Evolutionary conservation across 805 yeast species (phyloP), one percentile per base, ranked within the genome.

Genomic region (Lachancea mirantina): DNA sequence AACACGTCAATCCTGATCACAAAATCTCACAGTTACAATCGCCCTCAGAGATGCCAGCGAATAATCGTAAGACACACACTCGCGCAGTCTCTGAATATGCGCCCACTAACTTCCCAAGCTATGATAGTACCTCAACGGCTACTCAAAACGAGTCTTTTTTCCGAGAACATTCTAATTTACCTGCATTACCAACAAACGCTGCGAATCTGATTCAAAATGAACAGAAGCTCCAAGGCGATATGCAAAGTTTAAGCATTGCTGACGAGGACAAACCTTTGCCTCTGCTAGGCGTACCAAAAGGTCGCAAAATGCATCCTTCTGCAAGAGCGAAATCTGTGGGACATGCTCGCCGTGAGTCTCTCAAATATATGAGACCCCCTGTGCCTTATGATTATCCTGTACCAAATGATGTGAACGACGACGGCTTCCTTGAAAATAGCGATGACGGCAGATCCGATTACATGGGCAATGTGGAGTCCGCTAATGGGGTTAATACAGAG

Each of bases 281-380:
- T 13, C 48, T 40, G 16, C 36, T 39, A 11, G 43, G 39, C 27
- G 35, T 49, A 2, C 46, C 52, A 6, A 50, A 49, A 16, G 57
- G 58, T 6, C 55, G 59, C 22, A 64, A 57, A 41, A 55, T 50
- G 37, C 95, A 84, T 55, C 94, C 95, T 22, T 75, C 85, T 9
- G 94, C 94, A 1, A 72, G 95, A 47, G 94, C 94, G 3, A 84
- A 82, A 52, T 81, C 94, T 14, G 76, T 84, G 30, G 63, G 63
- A 6, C 89, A 84, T 53, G 70, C 74, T 14, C 72, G 84, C 49
- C 78, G 75, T 46, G 79, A 76, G 38, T 70, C 81, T 5, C 55
- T 68, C 31, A 66, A 68, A 41, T 50, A 40, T 18, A 45, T 35
- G 33, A 51, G 58, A 38, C 55, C 61, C 4, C 57, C 59, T n/a